phyloP scores from a whole-genome alignment of 306 rosid species.

The Prunus mume region DNA sequence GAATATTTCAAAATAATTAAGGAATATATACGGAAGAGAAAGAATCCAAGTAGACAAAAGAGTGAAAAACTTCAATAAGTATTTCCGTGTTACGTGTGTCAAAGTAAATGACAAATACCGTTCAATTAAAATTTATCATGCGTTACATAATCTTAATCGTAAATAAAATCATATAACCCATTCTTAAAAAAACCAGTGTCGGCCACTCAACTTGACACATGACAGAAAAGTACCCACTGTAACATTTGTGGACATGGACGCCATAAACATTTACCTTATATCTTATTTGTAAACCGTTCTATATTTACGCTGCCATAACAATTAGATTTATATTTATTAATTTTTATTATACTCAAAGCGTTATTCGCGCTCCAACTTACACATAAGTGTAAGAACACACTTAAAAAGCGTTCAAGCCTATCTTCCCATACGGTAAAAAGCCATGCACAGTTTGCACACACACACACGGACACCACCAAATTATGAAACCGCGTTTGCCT shows the following conservation, averaged over 20 bases:
- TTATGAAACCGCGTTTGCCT: conserved; percentile 2
- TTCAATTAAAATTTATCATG: too few relatives aligned
- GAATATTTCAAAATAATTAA: background rate
- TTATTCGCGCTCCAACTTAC: background rate
- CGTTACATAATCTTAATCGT: too few relatives aligned
- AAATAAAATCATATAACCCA: too few relatives aligned
- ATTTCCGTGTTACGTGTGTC: too few relatives aligned
- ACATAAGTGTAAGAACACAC: background rate
- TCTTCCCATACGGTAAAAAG: background rate
- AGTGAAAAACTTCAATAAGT: too few relatives aligned
- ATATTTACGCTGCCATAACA: background rate
- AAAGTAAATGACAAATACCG: too few relatives aligned
- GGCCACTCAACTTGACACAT: too few relatives aligned
- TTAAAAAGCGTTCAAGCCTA: background rate
- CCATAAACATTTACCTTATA: background rate
- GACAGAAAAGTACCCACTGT: too few relatives aligned
- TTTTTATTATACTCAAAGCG: background rate
- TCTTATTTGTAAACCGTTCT: background rate
- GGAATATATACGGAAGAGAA: background rate
- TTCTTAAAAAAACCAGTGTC: too few relatives aligned
- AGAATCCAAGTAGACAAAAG: too few relatives aligned
- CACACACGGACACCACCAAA: background rate
- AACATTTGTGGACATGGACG: too few relatives aligned
- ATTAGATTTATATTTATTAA: background rate
- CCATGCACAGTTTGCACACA: background rate